Conservation (phyloP, 2,329 filamentous ascomycete genomes). For the Bipolaris bicolor region DNA sequence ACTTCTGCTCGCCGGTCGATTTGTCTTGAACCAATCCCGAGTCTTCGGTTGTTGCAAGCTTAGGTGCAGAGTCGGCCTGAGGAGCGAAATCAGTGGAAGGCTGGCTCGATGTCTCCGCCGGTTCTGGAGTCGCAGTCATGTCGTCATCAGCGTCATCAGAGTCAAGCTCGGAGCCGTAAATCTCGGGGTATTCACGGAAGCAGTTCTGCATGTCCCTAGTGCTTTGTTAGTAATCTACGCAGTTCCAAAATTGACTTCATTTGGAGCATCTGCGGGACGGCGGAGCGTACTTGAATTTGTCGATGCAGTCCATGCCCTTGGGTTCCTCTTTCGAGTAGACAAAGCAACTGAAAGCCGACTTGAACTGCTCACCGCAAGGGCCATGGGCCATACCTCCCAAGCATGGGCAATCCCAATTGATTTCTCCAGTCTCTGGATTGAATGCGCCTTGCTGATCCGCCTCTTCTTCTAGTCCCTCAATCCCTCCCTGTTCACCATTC, state of each 20-base stretch:
- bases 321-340: slow-evolving; percentile 94
- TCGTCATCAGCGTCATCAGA: slow-evolving; percentile 70
- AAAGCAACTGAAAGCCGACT: slow-evolving; percentile 95
- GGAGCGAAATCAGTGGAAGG: slow-evolving; percentile 2
- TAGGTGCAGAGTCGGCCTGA: not conserved
- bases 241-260: too few relatives aligned
- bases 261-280: not conserved
- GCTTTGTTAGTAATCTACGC: slow-evolving; percentile 10
- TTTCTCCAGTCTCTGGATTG: slow-evolving; percentile 98
- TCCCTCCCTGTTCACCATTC: slow-evolving; percentile 39
- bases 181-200: slow-evolving; percentile 89
- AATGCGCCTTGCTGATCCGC: slow-evolving; percentile 89
- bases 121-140: slow-evolving; percentile 25
- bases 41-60: slow-evolving; percentile 14
- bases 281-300: slow-evolving; percentile 85
- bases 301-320: slow-evolving; percentile 97
- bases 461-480: slow-evolving; percentile 75
- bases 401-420: slow-evolving; percentile 99
- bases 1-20: slow-evolving; percentile 11
- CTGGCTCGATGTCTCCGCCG: slow-evolving; percentile 10
- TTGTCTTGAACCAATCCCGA: slow-evolving; percentile 12
- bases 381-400: slow-evolving; percentile 96
- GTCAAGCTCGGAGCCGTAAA: slow-evolving; percentile 87
- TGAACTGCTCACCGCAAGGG: slow-evolving; percentile 95
- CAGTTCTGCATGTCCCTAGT: slow-evolving; percentile 93